These are phyloP conservation scores for Melaleuca quinquenervia DNA, from an alignment of 345 rosid genomes.

Conservation along the genomic window DNA sequence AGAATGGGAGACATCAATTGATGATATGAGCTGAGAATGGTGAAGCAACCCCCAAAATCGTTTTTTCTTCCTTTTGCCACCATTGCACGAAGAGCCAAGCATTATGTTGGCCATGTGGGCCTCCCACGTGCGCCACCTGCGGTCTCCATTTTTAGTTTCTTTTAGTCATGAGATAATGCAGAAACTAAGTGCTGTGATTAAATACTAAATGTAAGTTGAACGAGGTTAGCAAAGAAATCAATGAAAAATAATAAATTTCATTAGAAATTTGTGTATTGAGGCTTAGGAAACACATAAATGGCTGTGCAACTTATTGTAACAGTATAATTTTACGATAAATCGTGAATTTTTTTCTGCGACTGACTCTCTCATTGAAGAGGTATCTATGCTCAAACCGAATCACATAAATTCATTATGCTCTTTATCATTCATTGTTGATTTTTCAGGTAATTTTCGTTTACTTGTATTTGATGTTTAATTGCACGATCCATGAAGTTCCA, in stretches of 20 bases:
- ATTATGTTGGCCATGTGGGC: neutral
- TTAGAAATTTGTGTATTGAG: neutral
- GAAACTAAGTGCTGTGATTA: neutral
- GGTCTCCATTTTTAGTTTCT: neutral
- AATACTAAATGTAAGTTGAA: neutral
- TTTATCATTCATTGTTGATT: neutral
- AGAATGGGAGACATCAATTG: neutral
- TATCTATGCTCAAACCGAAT: rapidly evolving
- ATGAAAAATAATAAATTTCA: neutral
- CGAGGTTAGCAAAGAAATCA: neutral
- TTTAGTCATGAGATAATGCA: neutral
- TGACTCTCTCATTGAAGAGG: neutral
- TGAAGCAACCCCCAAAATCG: neutral
- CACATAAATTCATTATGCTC: rapidly evolving
- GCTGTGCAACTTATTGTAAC: neutral
- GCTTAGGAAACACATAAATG: neutral
- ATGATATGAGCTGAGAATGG: neutral
- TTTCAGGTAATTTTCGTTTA: neutral
- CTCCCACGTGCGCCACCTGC: neutral
- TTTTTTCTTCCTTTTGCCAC: neutral
- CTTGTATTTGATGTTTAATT: neutral
- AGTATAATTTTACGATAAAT: neutral
- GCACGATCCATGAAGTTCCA: neutral
- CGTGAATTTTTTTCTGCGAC: rapidly evolving
- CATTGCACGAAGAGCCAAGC: neutral